Conservation (phyloP, 805 yeast genomes). For the Candida loeiensis region DNA sequence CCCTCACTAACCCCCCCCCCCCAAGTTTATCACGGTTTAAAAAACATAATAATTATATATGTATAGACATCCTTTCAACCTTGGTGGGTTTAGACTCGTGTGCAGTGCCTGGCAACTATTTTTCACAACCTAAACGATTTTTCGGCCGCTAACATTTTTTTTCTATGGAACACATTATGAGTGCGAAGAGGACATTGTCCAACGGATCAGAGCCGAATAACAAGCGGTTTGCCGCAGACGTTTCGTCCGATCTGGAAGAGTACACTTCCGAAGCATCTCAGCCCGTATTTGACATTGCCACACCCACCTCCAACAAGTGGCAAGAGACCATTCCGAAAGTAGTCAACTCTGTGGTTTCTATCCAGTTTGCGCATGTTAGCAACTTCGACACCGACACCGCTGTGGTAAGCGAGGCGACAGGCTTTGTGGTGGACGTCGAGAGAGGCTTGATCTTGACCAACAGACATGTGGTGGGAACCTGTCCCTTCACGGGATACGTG, state of each 20-base stretch:
- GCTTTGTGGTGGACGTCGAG: conserved; percentile 83
- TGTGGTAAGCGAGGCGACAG: conserved; percentile 86
- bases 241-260: conserved; percentile 10
- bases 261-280: conserved; percentile 4
- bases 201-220: conserved; percentile 8
- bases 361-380: conserved; percentile 83
- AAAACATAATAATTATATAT: too few species aligned
- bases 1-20: too few species aligned
- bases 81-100: not conserved
- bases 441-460: conserved; percentile 85
- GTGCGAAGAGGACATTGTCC: conserved; percentile 12
- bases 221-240: conserved; percentile 7
- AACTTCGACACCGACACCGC: conserved; percentile 85
- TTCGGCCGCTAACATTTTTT: not conserved
- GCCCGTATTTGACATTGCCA: conserved; percentile 15
- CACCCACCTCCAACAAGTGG: conserved; percentile 48
- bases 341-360: conserved; percentile 81
- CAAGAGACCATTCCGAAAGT: conserved; percentile 76
- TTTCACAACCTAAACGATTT: not conserved
- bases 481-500: conserved; percentile 88
- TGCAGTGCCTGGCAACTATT: not conserved
- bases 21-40: too few species aligned
- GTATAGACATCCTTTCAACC: too few species aligned
- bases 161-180: not conserved
- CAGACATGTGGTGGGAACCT: conserved; percentile 93